These are phyloP conservation scores for Kappamyces sp. DNA, from an alignment of 192 early-diverging fungal species.

Conservation along the genomic window DNA sequence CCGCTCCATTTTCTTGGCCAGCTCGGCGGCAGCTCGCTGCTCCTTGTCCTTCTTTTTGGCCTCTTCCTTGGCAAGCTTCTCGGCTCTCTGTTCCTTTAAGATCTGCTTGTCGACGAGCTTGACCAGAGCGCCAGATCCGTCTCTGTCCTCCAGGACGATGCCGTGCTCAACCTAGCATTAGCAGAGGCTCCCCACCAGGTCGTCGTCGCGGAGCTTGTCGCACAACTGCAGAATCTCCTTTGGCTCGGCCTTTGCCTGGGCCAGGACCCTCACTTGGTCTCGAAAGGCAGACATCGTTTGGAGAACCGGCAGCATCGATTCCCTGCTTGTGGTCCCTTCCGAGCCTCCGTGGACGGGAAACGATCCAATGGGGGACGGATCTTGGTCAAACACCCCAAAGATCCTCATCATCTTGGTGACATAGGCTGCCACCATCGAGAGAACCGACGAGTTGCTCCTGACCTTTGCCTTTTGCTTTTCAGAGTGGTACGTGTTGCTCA, in stretches of 20 bases:
- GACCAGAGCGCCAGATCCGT: slow-evolving; percentile 81
- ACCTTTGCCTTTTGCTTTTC: slow-evolving; percentile 47
- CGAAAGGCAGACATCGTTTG: slow-evolving; percentile 78
- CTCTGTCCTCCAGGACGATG: slow-evolving; percentile 89
- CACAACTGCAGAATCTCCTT: slow-evolving; percentile 67
- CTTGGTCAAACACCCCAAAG: slow-evolving; percentile 71
- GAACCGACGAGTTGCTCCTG: slow-evolving; percentile 57
- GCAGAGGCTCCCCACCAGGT: too few species aligned
- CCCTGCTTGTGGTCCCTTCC: slow-evolving; percentile 18
- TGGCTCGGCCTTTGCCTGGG: slow-evolving; percentile 45
- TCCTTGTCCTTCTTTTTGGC: slow-evolving; percentile 59
- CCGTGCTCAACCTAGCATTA: too few species aligned
- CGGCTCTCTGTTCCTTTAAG: slow-evolving; percentile 39
- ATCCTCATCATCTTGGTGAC: slow-evolving; percentile 73
- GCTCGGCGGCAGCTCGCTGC: slow-evolving; percentile 36
- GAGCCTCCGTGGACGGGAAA: slow-evolving; percentile 5
- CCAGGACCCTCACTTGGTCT: slow-evolving; percentile 75
- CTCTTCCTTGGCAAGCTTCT: slow-evolving; percentile 50
- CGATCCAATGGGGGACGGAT: slow-evolving; percentile 59
- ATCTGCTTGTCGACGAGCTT: slow-evolving; percentile 71
- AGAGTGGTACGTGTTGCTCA: slow-evolving; percentile 68
- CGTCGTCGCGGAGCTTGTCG: slow-evolving; percentile 84
- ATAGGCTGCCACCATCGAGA: slow-evolving; percentile 75
- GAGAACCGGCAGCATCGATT: slow-evolving; percentile 72
- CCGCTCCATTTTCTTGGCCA: slow-evolving; percentile 58